Evolutionary conservation across 495 filamentous ascomycete species (phyloP), one percentile per base, ranked within the genome.

Genomic region (Ramalina intermedia): DNA sequence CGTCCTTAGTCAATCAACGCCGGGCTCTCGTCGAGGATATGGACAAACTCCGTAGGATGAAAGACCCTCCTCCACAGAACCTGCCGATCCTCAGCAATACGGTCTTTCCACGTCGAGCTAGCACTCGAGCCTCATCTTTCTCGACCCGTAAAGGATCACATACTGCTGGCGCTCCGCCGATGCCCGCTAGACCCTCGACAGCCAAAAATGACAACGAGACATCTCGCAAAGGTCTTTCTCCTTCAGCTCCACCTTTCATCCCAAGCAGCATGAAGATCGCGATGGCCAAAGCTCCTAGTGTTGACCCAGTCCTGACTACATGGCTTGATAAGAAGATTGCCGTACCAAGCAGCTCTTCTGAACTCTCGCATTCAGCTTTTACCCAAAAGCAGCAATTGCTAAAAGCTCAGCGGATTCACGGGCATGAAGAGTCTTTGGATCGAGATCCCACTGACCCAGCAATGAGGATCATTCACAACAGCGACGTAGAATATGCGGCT

Each of bases 21-120:
- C 63, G 54, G 43, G 51, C 51, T 41, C 52, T 70, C 27, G 64
- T 70, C 0, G 56, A 63, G 42, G 61, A 69, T 37, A 42, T 69
- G 18, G 67, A 70, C 41, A 55, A 51, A 12, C 56, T 64, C 11
- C 63, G 67, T 26, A 37, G 61, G 13, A 61, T 61, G 37, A 65
- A 58, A 50, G 67, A 66, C n/a, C 60, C 66, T 29, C 41, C 62
- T 24, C 60, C 63, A 27, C 54, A 52, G 23, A 50, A 53, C 6
- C 53, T 57, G 26, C 45, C 40, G 21, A 44, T 49, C 37, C 16
- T 47, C 16, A 37, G 44, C 8, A 12, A 36, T n/a, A 47, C 17
- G n/a, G 44, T 20, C n/a, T 35, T 47, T 17, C 14, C 20, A 18
- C 13, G 21, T 17, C 44, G 44, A 20, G 44, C 44, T 8, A 47